Evolutionary conservation across 192 early-diverging fungal genomes (phyloP).

Genomic region (Backusella liffmaniae): DNA sequence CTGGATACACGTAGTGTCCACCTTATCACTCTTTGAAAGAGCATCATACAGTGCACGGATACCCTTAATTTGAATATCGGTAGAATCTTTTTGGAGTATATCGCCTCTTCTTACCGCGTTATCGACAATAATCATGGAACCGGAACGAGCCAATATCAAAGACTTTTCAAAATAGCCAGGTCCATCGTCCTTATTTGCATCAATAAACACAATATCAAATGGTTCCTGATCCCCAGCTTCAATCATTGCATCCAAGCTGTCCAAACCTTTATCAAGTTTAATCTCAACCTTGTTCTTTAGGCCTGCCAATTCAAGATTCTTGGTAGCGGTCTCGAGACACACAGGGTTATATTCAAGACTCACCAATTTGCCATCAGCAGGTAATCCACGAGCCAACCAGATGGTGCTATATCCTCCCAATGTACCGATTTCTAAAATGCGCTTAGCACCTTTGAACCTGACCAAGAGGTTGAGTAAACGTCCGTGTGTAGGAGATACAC

Average conservation of each 20-base stretch:
- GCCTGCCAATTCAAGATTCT: background rate
- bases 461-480: background rate
- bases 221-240: background rate
- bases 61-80: background rate
- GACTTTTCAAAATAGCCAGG: background rate
- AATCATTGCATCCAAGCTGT: background rate
- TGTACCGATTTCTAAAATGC: constrained; percentile 1
- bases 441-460: background rate
- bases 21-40: background rate
- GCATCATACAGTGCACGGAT: background rate
- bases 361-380: background rate
- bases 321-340: background rate
- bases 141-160: background rate
- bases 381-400: background rate
- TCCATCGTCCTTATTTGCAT: background rate
- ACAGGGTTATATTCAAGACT: background rate
- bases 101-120: background rate
- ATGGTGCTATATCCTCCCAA: constrained; percentile 4
- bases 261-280: background rate
- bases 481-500: background rate
- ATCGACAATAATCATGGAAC: background rate
- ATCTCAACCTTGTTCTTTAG: background rate
- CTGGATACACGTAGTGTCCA: background rate
- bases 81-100: background rate
- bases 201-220: constrained; percentile 7